A percentile compares a stretch with the other conserved stretches of the same genome.
phyloP scores from a whole-genome alignment of 208 protist species.

The Trypanosoma rangeli region DNA sequence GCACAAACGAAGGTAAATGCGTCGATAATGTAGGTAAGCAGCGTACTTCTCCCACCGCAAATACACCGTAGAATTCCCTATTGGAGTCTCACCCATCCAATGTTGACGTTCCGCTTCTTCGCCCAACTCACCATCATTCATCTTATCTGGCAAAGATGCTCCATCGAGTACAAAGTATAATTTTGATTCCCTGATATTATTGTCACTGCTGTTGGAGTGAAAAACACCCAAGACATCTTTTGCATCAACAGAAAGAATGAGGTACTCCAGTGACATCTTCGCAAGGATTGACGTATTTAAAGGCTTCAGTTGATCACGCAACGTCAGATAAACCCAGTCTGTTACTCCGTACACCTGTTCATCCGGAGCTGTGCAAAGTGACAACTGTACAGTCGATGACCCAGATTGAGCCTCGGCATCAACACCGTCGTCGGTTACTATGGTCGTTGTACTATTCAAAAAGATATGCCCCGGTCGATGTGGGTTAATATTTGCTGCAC shows the following conservation, averaged over 20 bases:
- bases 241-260: conserved; percentile 57
- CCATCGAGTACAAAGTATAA: conserved; percentile 66
- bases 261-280: conserved; percentile 62
- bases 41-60: conserved; percentile 67
- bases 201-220: conserved; percentile 10
- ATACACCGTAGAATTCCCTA: conserved; percentile 23
- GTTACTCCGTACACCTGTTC: conserved; percentile 66
- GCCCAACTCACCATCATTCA: background rate
- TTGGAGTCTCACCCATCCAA: conserved; percentile 43
- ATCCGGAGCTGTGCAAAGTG: conserved; percentile 59
- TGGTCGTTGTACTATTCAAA: conserved; percentile 13
- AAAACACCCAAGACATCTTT: conserved; percentile 38
- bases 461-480: conserved; percentile 21
- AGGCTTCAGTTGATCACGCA: conserved; percentile 38
- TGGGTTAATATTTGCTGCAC: conserved; percentile 7
- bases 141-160: conserved; percentile 25
- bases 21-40: conserved; percentile 75
- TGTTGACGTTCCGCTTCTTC: conserved; percentile 34
- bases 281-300: conserved; percentile 8
- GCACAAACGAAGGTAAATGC: conserved; percentile 28
- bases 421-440: background rate
- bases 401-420: background rate
- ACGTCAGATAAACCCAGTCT: conserved; percentile 80
- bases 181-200: conserved; percentile 30
- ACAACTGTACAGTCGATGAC: conserved; percentile 20